These are phyloP conservation scores for Kluyveromyces lactis DNA, from an alignment of 805 yeast species.

Conservation along the genomic window DNA sequence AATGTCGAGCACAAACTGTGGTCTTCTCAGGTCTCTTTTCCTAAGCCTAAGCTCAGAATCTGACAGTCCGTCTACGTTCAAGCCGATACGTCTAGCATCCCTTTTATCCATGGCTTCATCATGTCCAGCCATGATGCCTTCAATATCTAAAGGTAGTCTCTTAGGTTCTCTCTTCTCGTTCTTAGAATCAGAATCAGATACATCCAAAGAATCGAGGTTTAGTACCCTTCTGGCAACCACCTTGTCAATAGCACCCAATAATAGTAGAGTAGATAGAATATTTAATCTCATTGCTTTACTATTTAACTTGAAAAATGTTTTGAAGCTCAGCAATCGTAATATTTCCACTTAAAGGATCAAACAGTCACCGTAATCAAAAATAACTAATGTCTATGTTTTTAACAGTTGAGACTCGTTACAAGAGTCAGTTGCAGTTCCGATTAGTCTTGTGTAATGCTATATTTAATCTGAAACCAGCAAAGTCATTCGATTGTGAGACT, in stretches of 20 bases:
- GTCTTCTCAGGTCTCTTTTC: slow-evolving; percentile 2
- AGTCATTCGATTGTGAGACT: too few relatives aligned
- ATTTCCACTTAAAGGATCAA: too few relatives aligned
- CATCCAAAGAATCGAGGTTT: not conserved
- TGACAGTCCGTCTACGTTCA: not conserved
- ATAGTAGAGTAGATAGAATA: not conserved
- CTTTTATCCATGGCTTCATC: slow-evolving; percentile 7
- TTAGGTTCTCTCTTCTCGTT: slow-evolving; percentile 7
- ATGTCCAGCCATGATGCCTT: not conserved
- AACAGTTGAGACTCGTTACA: too few relatives aligned
- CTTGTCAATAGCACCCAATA: not conserved
- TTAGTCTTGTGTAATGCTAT: too few relatives aligned
- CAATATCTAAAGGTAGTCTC: slow-evolving; percentile 9
- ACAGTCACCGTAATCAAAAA: too few relatives aligned
- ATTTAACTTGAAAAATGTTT: too few relatives aligned
- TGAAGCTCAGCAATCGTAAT: too few relatives aligned
- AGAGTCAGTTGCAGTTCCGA: too few relatives aligned
- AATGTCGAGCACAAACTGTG: slow-evolving; percentile 3
- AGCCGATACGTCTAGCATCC: not conserved
- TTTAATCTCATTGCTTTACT: not conserved
- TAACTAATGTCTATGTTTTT: too few relatives aligned
- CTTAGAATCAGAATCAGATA: not conserved
- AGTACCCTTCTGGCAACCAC: slow-evolving; percentile 2
- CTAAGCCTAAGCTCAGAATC: too few relatives aligned
- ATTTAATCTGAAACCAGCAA: too few relatives aligned